Base-by-base conservation (phyloP, 2,329 filamentous ascomycete species). In the Hypoxylon sp. region DNA sequence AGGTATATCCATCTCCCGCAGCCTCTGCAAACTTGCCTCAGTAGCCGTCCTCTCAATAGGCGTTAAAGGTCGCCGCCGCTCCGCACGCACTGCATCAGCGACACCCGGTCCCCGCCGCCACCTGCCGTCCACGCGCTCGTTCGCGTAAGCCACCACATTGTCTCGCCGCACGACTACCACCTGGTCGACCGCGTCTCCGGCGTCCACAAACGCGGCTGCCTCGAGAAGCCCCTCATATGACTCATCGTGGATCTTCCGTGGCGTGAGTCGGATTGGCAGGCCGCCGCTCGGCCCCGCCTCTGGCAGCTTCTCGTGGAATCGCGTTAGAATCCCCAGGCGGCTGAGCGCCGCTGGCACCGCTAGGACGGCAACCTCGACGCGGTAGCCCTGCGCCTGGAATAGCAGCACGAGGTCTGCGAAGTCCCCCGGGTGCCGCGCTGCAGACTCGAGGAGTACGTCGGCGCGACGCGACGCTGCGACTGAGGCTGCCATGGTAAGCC, bases 401-500 rank as follows among this genome's bases (percentile, higher is more conserved):
- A 77, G 63, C 2, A 67, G 68, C 10, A 77, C 80, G 52, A 85
- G 75, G 1, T 73, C 69, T 31, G 69, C 74, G 61, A 84, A 82
- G 71, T 85, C 83, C 8, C 75, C 75, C 1, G 81, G 80, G 63
- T 82, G 78, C 15, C 83, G 80, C 70, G 82, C 84, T 1, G 83
- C 83, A 55, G 80, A 81, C 76, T 85, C 83, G 15, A 85, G 72
- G 10, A 85, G 73, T 11, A 82, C 79, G 71, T 82, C 78, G 17
- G 75, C 64, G n/a, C 74, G 67, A 1, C 73, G 74, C 5, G 53
- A 50, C 2, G 78, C 75, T 3, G 80, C 82, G 52, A 76, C 73
- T 6, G 63, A 48, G 7, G 79, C 80, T 2, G 82, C 82, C 72
- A 79, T 79, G 48, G 74, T 73, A 10, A 85, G 81, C 84, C 84